Evolutionary conservation across 208 protist species (phyloP).

Genomic region (Leptomonas seymouri): DNA sequence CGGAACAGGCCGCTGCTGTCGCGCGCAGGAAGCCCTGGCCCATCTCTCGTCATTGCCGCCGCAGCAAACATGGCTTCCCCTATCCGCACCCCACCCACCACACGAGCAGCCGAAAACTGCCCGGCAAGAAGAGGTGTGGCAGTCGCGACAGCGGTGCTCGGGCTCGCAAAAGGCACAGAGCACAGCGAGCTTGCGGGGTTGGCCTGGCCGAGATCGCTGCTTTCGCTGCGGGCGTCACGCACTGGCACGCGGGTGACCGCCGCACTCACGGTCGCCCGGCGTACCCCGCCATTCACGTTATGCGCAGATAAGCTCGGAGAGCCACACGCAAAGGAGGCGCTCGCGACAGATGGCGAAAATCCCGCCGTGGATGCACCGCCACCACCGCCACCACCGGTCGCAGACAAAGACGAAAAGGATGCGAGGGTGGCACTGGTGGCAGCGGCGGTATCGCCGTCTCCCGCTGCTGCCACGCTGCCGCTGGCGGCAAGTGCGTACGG

Average conservation of each 20-base stretch:
- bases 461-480: neutral
- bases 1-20: conserved; percentile 17
- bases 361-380: neutral
- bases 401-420: neutral
- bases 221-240: conserved; percentile 23
- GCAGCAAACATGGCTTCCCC: conserved; percentile 8
- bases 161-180: conserved; percentile 9
- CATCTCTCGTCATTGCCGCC: conserved; percentile 3
- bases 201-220: conserved; percentile 5
- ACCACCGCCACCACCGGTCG: neutral
- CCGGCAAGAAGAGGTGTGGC: conserved; percentile 5
- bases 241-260: conserved; percentile 28
- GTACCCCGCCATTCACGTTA: neutral
- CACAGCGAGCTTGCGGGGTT: conserved; percentile 13
- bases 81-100: conserved; percentile 7
- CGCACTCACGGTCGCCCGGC: conserved; percentile 8
- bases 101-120: conserved; percentile 7
- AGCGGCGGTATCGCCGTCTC: neutral
- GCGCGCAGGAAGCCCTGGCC: conserved; percentile 10
- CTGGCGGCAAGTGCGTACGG: neutral
- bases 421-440: neutral
- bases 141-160: neutral
- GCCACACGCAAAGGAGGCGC: neutral
- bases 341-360: neutral
- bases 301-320: neutral